Evolutionary conservation across 2,329 filamentous ascomycete genomes (phyloP).

Genomic region (Epichloe bromicola): DNA sequence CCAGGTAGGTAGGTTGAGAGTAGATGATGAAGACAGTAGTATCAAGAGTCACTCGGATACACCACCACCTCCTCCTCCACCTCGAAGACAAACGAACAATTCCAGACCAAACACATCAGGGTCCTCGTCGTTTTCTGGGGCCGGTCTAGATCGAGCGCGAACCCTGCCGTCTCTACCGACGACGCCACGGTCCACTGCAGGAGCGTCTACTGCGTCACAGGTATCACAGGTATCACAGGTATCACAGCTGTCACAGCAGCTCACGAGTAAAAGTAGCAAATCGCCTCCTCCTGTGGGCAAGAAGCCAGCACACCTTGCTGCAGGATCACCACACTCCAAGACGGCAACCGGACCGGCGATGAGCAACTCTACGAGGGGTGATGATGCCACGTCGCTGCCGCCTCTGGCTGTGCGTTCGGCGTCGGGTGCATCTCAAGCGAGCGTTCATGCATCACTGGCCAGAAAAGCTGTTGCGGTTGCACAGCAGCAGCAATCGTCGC

Average conservation of each 20-base stretch:
- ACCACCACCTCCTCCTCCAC: constrained; percentile 29
- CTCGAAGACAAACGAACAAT: constrained; percentile 28
- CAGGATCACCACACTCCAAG: constrained; percentile 15
- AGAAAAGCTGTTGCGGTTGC: constrained; percentile 2
- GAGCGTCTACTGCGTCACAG: constrained; percentile 21
- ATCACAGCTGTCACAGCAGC: constrained; percentile 18
- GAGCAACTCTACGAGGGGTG: constrained; percentile 7
- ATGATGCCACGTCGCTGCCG: constrained; percentile 9
- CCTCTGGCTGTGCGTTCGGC: constrained; percentile 6
- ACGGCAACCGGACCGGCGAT: constrained; percentile 8
- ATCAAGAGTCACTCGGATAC: constrained; percentile 5
- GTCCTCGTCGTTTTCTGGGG: constrained; percentile 2
- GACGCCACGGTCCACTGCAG: constrained; percentile 15
- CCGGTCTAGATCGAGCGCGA: constrained; percentile 13
- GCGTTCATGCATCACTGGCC: background rate
- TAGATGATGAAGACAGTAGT: constrained; percentile 26
- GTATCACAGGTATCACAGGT: constrained; percentile 19
- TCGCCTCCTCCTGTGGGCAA: constrained; percentile 45
- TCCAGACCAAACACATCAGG: constrained; percentile 6
- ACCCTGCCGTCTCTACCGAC: constrained; percentile 15
- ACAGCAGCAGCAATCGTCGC: background rate
- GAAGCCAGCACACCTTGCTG: constrained; percentile 45
- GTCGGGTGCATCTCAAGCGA: constrained; percentile 1
- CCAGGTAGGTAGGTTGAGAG: constrained; percentile 30
- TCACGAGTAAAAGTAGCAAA: constrained; percentile 23